Percentiles rank a stretch among this genome's conserved stretches.
Conservation (phyloP, 1,284 basidiomycete genomes). For the Papiliotrema nemorosa region DNA sequence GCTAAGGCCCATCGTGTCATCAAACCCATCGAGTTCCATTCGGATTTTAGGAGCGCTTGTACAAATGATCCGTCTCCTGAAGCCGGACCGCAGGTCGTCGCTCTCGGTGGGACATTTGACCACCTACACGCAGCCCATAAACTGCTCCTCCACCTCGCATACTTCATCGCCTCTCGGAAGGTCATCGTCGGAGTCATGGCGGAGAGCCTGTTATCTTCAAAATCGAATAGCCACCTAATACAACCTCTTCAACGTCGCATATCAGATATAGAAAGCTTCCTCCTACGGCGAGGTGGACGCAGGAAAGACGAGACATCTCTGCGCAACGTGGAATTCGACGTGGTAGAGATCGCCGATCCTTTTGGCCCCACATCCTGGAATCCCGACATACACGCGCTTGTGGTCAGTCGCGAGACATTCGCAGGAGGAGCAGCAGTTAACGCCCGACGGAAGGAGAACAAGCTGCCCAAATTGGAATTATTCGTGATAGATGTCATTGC, state of each 20-base stretch:
- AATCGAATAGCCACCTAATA: conserved; percentile 67
- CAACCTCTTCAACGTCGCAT: conserved; percentile 63
- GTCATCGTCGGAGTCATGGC: conserved; percentile 84
- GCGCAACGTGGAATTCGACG: conserved; percentile 39
- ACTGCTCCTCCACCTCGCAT: conserved; percentile 87
- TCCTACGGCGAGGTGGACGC: conserved; percentile 5
- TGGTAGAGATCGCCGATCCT: conserved; percentile 72
- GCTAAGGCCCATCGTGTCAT: no score
- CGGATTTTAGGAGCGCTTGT: no score
- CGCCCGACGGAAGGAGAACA: conserved; percentile 21
- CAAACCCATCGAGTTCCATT: no score
- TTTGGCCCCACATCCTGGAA: conserved; percentile 85
- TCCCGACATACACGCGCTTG: conserved; percentile 74
- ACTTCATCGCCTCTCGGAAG: conserved; percentile 72
- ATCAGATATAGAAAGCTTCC: conserved; percentile 13
- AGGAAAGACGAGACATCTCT: background rate
- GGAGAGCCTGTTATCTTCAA: conserved; percentile 69
- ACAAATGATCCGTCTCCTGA: background rate
- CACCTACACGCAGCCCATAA: conserved; percentile 98
- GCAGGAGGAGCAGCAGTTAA: conserved; percentile 60
- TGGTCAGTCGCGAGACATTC: conserved; percentile 81
- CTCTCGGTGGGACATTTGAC: conserved; percentile 83
- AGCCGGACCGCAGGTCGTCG: conserved; percentile 36
- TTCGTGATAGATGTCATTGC: conserved; percentile 87
- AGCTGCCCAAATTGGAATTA: conserved; percentile 60